Conservation (phyloP, 2,329 filamentous ascomycete genomes). For the Ophiostoma novo-ulmi region DNA sequence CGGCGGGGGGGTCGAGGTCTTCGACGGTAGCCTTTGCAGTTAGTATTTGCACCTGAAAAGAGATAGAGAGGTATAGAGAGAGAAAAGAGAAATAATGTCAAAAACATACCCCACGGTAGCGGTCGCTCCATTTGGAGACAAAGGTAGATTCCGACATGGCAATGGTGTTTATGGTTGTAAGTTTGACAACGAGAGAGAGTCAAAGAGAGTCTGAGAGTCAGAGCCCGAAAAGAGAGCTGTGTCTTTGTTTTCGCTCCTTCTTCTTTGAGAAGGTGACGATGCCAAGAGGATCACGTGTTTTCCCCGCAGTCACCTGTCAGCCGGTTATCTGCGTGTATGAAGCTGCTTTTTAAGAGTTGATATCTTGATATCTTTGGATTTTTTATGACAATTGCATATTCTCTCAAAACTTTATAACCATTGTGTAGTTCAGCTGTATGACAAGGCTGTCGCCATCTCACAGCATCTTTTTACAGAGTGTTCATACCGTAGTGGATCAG, state of each 20-base stretch:
- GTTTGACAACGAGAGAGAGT: background rate
- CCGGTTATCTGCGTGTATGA: too few species aligned
- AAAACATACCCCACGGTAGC: constrained; percentile 56
- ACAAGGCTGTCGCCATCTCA: too few species aligned
- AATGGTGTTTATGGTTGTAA: background rate
- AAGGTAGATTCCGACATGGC: constrained; percentile 35
- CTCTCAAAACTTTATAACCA: too few species aligned
- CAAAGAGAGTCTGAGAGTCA: background rate
- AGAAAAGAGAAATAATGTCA: background rate
- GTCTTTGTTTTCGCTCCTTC: background rate
- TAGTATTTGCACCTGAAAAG: background rate
- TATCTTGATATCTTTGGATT: too few species aligned
- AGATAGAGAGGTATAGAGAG: background rate
- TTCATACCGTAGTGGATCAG: background rate
- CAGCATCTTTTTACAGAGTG: background rate
- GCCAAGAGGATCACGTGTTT: background rate
- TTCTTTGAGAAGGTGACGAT: background rate
- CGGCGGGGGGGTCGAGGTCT: constrained; percentile 89
- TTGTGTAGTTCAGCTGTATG: too few species aligned
- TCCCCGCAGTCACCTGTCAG: background rate
- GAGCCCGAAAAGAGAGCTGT: background rate
- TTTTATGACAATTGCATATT: too few species aligned
- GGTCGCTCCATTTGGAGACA: constrained; percentile 53
- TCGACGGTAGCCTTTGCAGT: constrained; percentile 78
- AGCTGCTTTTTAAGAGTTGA: too few species aligned